Conservation (phyloP, 2,329 filamentous ascomycete genomes). For the Leptosphaerulina australis region DNA sequence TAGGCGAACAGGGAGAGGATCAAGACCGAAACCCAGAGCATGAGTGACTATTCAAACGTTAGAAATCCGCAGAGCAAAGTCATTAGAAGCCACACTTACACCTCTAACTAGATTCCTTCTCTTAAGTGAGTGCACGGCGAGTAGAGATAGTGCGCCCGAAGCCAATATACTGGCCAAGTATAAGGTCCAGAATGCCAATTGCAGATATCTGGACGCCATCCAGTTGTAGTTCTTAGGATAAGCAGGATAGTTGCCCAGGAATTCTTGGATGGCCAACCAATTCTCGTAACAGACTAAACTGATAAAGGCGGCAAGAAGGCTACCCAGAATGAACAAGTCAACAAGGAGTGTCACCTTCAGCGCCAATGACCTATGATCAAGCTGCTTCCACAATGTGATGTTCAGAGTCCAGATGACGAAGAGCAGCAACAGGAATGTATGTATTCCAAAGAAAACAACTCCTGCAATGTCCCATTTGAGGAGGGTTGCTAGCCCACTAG, state of each 20-base stretch:
- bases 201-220: background rate
- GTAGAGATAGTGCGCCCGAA: conserved; percentile 6
- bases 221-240: background rate
- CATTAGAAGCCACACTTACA: background rate
- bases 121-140: conserved; percentile 3
- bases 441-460: conserved; percentile 28
- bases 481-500: accelerated
- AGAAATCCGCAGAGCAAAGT: background rate
- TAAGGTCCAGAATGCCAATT: background rate
- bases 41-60: conserved; percentile 6
- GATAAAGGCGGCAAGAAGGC: conserved; percentile 21
- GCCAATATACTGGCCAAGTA: background rate
- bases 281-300: conserved; percentile 23
- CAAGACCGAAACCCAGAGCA: conserved; percentile 4
- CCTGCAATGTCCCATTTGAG: conserved; percentile 19
- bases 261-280: background rate
- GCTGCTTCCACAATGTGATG: conserved; percentile 28
- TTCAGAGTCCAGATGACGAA: conserved; percentile 35
- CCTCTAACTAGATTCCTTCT: background rate
- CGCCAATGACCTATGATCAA: conserved; percentile 15
- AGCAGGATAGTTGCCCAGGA: background rate
- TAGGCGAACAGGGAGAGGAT: background rate
- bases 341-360: conserved; percentile 22
- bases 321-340: conserved; percentile 29
- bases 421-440: conserved; percentile 31